These are phyloP conservation scores for Termitomyces sp. DNA, from an alignment of 1,284 basidiomycete genomes.

Conservation along the genomic window DNA sequence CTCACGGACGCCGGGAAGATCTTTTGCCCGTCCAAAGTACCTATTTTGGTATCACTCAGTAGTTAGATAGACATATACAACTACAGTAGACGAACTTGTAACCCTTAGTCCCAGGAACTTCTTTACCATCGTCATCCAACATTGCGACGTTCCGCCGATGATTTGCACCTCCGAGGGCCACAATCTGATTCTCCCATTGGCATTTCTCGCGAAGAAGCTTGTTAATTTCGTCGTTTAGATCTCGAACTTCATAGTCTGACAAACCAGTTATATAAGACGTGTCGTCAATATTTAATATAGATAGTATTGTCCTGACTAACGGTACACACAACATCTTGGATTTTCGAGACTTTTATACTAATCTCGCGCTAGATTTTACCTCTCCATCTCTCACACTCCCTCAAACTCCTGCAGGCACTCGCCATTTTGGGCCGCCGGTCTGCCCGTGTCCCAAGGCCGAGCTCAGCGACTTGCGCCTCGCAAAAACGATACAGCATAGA, in stretches of 20 bases:
- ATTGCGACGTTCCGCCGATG: constrained; percentile 89
- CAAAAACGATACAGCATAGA: constrained; percentile 99
- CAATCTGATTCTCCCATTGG: constrained; percentile 98
- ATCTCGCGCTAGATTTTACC: constrained; percentile 95
- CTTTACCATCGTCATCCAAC: constrained; percentile 90
- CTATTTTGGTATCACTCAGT: constrained; percentile 33
- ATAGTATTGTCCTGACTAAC: neutral
- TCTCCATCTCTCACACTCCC: constrained; percentile 94
- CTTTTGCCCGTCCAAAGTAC: constrained; percentile 97
- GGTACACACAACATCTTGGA: constrained; percentile 80
- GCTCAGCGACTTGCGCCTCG: constrained; percentile 92
- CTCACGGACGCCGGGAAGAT: constrained; percentile 93
- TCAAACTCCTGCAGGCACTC: constrained; percentile 81
- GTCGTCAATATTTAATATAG: neutral
- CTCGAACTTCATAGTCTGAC: constrained; percentile 94
- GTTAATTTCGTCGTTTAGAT: constrained; percentile 98
- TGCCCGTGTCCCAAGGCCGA: constrained; percentile 79
- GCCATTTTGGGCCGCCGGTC: constrained; percentile 89
- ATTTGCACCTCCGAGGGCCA: constrained; percentile 93
- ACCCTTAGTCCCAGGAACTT: constrained; percentile 95
- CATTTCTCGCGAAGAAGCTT: constrained; percentile 91
- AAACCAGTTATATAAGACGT: constrained; percentile 61
- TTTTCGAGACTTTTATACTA: constrained; percentile 94
- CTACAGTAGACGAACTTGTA: constrained; percentile 73
- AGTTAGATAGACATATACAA: neutral